Evolutionary conservation across 768 basidiomycete genomes (phyloP).

Genomic region (Auricularia sp.): DNA sequence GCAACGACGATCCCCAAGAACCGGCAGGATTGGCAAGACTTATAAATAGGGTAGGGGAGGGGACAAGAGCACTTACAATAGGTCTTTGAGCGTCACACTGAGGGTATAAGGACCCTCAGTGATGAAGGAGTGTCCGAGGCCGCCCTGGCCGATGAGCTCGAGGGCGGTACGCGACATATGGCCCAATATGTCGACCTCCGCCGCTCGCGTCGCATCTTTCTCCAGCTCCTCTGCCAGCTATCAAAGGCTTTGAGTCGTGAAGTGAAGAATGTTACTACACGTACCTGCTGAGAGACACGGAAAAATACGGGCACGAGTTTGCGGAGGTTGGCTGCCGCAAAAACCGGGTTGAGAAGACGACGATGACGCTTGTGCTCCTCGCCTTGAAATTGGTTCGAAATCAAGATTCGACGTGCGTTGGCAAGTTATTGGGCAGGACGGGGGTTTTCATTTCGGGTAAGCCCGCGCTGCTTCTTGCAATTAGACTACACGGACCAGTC

Average conservation of each 20-base stretch:
- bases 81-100: not conserved
- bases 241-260: too few species aligned
- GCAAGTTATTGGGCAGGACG: too few species aligned
- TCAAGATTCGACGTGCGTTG: not conserved
- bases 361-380: slow-evolving; percentile 3
- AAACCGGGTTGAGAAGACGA: slow-evolving; percentile 4
- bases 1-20: not conserved
- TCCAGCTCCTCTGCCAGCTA: not conserved
- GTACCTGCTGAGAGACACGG: slow-evolving; percentile 1
- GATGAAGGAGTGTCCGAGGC: not conserved
- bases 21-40: too few species aligned
- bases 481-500: not conserved
- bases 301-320: slow-evolving; percentile 3
- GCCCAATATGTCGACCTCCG: not conserved
- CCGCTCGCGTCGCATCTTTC: not conserved
- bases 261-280: not conserved
- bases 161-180: not conserved
- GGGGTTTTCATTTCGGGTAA: not conserved
- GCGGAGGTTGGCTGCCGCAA: not conserved
- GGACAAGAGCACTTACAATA: not conserved
- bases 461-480: not conserved
- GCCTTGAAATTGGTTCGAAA: not conserved
- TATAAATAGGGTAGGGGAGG: not conserved
- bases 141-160: not conserved
- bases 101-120: not conserved